These are phyloP conservation scores for Piper betle DNA, from an alignment of 164 flowering plant genomes.

Conservation along the genomic window DNA sequence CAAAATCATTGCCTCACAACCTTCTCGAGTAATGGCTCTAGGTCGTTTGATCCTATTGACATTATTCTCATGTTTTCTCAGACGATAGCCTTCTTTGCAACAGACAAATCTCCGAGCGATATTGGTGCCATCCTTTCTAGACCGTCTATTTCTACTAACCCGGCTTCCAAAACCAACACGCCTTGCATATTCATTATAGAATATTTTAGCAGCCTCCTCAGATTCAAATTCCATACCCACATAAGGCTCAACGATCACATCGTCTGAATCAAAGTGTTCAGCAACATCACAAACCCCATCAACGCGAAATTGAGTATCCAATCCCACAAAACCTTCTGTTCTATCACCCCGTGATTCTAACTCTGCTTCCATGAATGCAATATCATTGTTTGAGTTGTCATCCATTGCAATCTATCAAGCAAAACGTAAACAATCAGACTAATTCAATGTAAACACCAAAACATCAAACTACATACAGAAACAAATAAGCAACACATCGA, in stretches of 20 bases:
- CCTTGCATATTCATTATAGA: constrained; percentile 43
- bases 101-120: constrained; percentile 12
- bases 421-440: no score
- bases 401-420: not conserved
- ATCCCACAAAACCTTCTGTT: constrained; percentile 13
- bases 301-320: constrained; percentile 10
- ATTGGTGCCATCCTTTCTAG: constrained; percentile 8
- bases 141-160: constrained; percentile 29
- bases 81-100: constrained; percentile 9
- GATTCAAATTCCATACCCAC: constrained; percentile 42
- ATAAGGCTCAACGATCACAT: constrained; percentile 7
- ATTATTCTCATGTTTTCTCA: constrained; percentile 3
- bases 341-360: constrained; percentile 10
- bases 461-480: no score
- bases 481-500: no score
- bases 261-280: constrained; percentile 5
- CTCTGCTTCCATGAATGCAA: constrained; percentile 15
- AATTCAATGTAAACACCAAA: no score
- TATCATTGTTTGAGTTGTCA: constrained; percentile 1
- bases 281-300: constrained; percentile 9
- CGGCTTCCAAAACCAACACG: constrained; percentile 39
- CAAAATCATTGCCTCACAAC: constrained; percentile 58
- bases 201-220: constrained; percentile 35
- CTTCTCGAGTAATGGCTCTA: constrained; percentile 16
- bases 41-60: constrained; percentile 8